Evolutionary conservation across 2,329 filamentous ascomycete genomes (phyloP).

Genomic region (Fusarium lateritium): DNA sequence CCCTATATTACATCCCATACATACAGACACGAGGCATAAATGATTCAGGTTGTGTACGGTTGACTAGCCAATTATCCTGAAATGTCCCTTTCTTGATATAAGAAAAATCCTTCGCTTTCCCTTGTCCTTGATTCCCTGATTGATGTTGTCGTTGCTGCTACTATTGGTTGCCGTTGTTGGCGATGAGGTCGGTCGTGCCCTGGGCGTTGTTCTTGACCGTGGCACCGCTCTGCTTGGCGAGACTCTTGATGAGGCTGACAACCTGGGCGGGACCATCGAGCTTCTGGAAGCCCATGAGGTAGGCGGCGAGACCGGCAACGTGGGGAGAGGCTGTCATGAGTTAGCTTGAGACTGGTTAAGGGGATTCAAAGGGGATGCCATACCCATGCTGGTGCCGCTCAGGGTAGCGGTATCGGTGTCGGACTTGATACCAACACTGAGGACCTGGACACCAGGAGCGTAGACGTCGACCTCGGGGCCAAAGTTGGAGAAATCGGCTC

Average conservation of each 20-base stretch:
- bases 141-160: constrained; percentile 18
- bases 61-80: constrained; percentile 46
- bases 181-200: constrained; percentile 67
- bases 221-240: constrained; percentile 65
- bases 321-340: constrained; percentile 69
- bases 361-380: constrained; percentile 16
- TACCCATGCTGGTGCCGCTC: constrained; percentile 72
- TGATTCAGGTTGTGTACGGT: constrained; percentile 35
- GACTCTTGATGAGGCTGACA: constrained; percentile 65
- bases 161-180: constrained; percentile 67
- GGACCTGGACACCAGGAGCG: constrained; percentile 68
- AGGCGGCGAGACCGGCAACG: constrained; percentile 77
- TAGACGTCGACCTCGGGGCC: constrained; percentile 68
- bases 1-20: constrained; percentile 46
- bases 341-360: constrained; percentile 30
- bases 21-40: constrained; percentile 40
- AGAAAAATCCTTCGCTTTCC: constrained; percentile 37
- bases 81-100: constrained; percentile 31
- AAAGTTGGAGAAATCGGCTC: constrained; percentile 72
- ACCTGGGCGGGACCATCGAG: constrained; percentile 59
- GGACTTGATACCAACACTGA: constrained; percentile 66
- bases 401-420: constrained; percentile 62
- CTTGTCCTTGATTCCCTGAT: constrained; percentile 20
- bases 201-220: constrained; percentile 58
- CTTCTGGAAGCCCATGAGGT: constrained; percentile 72